These are phyloP conservation scores for Calendula officinalis DNA, from an alignment of 129 eudicot species.

Conservation along the genomic window DNA sequence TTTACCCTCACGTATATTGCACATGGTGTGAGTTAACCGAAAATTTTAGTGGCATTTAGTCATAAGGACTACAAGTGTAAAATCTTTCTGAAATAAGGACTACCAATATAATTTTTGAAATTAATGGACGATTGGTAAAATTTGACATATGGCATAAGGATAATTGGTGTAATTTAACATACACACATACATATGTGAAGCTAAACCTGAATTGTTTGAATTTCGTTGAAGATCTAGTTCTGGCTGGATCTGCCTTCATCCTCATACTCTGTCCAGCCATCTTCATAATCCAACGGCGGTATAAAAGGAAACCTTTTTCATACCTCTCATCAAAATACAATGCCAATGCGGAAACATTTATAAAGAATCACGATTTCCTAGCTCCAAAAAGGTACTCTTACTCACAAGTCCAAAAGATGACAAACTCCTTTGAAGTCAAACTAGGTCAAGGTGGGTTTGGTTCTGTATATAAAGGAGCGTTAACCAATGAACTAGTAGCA, in stretches of 20 bases:
- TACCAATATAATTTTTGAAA: too few relatives aligned
- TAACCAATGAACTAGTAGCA: slow-evolving; percentile 24
- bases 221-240: slow-evolving; percentile 39
- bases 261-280: slow-evolving; percentile 19
- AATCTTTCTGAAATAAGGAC: too few relatives aligned
- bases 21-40: too few relatives aligned
- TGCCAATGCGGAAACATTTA: slow-evolving; percentile 27
- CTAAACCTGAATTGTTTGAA: too few relatives aligned
- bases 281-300: slow-evolving; percentile 32
- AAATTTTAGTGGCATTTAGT: too few relatives aligned
- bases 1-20: too few relatives aligned
- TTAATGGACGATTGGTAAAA: too few relatives aligned
- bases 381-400: slow-evolving; percentile 40
- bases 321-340: neutral
- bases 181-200: too few relatives aligned
- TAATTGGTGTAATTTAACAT: too few relatives aligned
- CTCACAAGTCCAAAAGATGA: slow-evolving; percentile 36
- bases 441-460: slow-evolving; percentile 53
- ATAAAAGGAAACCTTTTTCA: slow-evolving; percentile 20
- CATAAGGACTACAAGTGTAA: too few relatives aligned
- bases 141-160: too few relatives aligned
- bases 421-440: slow-evolving; percentile 30
- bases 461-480: slow-evolving; percentile 41
- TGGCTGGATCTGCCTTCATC: slow-evolving; percentile 25
- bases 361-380: slow-evolving; percentile 26